Evolutionary conservation across 139 green algal genomes (phyloP), one percentile per base, ranked within the genome.

Genomic region (Chlamydomonas sp.): DNA sequence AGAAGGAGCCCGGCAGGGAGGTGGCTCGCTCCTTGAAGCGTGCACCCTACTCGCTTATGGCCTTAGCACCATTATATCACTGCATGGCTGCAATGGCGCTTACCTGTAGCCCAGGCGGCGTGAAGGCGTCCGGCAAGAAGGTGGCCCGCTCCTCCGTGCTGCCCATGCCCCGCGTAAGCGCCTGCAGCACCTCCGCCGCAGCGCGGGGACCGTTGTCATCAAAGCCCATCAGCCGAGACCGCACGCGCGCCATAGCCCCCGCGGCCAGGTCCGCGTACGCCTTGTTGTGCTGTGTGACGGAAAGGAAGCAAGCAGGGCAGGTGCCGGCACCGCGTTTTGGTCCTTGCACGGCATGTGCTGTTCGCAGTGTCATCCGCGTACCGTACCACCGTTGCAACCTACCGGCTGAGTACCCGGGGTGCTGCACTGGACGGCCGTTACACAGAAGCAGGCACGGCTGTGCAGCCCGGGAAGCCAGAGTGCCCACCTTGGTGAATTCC

Each of bases 121-220:
- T 82, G 75, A 84, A 91, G 3, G 89, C 89, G 6, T 88, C 89
- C 7, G 89, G 80, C 80, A 92, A 77, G 73, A 78, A 72, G 20
- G 71, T 90, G n/a, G 89, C 89, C 0, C 89, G 80, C 71, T 92
- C 89, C 85, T 88, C 89, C 20, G 85, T 14, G 69, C 85, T 86
- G 68, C 57, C 75, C 77, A 88, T 83, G 16, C 83, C 66, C 31
- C 20, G 17, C 68, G 90, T 80, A 76, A 92, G 69, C 76, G 84
- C 80, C 57, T 61, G 49, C 79, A 92, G 85, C 3, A 87, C 79
- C 66, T 62, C 64, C 57, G 64, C 77, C 49, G 61, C 78, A 63
- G 63, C 73, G 77, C 49, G 49, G 12, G 66, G 49, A 18, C 84
- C 85, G 64, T 90, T 80, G 83, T 92, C 89, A 0, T 76, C 68